Percentiles rank a stretch among this genome's conserved stretches.
These are phyloP conservation scores for Acanthamoeba triangularis DNA, from an alignment of 208 protist genomes.

Conservation along the genomic window DNA sequence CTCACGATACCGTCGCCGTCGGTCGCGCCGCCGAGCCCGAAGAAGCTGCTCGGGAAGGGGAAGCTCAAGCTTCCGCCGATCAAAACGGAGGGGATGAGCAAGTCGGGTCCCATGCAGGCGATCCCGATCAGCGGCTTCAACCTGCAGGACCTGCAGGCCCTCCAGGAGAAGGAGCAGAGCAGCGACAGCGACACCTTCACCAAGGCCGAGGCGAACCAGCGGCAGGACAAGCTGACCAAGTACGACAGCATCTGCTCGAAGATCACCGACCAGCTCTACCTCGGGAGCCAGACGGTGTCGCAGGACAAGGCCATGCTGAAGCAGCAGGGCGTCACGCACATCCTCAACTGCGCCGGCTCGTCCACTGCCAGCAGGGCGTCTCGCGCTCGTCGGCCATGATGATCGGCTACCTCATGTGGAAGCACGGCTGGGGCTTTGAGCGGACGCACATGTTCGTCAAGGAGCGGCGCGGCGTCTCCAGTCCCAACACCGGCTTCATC, in stretches of 20 bases:
- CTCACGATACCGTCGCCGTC: conserved; percentile 34
- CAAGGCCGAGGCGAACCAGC: conserved; percentile 45
- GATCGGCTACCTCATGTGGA: conserved; percentile 95
- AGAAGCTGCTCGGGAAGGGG: conserved; percentile 53
- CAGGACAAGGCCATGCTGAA: conserved; percentile 73
- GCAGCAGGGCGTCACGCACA: conserved; percentile 93
- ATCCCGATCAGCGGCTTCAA: conserved; percentile 67
- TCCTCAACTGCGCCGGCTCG: conserved; percentile 95
- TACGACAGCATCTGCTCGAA: conserved; percentile 77
- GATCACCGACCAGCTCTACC: conserved; percentile 74
- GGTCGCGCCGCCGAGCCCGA: conserved; percentile 12
- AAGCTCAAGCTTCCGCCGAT: conserved; percentile 61
- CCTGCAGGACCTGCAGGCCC: conserved; percentile 47
- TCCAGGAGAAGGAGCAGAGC: conserved; percentile 60
- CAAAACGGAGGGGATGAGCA: conserved; percentile 15
- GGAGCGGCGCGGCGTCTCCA: conserved; percentile 90
- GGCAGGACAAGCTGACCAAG: conserved; percentile 62
- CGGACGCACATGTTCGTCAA: conserved; percentile 93
- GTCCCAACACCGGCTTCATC: conserved; percentile 95
- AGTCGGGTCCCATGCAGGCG: background rate
- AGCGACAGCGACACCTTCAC: conserved; percentile 63
- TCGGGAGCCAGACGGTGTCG: conserved; percentile 75
- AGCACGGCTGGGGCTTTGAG: conserved; percentile 92
- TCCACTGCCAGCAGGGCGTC: conserved; percentile 97
- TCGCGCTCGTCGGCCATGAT: conserved; percentile 94